Evolutionary conservation across 1,284 basidiomycete species (phyloP).

Genomic region (Cryptococcus jaspeensis): DNA sequence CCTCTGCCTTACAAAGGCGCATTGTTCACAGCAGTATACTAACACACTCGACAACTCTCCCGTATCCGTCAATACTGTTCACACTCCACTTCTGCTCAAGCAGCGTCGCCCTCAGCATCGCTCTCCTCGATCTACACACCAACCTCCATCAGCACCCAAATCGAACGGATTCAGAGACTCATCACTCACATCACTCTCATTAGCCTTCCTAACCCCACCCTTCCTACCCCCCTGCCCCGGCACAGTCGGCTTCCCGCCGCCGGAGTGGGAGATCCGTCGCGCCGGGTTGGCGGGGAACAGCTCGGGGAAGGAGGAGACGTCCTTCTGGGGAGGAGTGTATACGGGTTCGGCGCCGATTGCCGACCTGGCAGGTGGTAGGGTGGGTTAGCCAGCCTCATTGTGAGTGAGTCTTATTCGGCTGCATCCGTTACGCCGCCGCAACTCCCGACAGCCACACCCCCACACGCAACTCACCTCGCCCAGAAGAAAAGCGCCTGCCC

Average conservation of each 20-base stretch:
- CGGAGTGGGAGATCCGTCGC: conserved; percentile 32
- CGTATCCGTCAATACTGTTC: neutral
- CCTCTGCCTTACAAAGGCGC: neutral
- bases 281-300: conserved; percentile 51
- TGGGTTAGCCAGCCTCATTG: neutral
- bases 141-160: neutral
- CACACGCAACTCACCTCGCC: conserved; percentile 40
- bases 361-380: conserved; percentile 28
- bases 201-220: conserved; percentile 33
- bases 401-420: too few species aligned
- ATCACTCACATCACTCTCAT: conserved; percentile 49
- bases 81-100: neutral
- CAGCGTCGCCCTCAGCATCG: conserved; percentile 35
- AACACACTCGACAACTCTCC: neutral
- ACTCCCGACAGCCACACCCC: too few species aligned
- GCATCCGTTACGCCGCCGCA: too few species aligned
- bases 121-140: conserved; percentile 45
- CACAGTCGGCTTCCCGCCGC: conserved; percentile 4
- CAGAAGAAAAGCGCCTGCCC: conserved; percentile 49
- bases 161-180: neutral
- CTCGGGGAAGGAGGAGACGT: conserved; percentile 29
- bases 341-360: conserved; percentile 34
- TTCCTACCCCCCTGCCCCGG: conserved; percentile 14
- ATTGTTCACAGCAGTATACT: neutral
- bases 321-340: conserved; percentile 34